A percentile compares a stretch with the other conserved stretches of the same genome.
phyloP scores from a whole-genome alignment of 2,329 filamentous ascomycete genomes.

The Aureobasidium sp. region DNA sequence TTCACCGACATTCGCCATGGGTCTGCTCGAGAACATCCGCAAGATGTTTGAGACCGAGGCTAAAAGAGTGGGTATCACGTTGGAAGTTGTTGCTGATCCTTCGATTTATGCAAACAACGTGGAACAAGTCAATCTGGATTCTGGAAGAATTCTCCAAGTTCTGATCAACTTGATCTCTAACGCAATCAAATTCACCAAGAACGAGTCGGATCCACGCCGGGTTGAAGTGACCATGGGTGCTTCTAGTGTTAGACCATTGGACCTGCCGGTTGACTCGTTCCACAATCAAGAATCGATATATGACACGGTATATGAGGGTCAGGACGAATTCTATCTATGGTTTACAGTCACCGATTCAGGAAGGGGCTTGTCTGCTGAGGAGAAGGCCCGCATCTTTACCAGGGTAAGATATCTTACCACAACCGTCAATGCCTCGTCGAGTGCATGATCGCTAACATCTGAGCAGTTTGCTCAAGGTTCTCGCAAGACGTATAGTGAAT shows the following conservation, averaged over 20 bases:
- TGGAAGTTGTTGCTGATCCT: constrained; percentile 27
- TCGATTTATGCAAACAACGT: constrained; percentile 32
- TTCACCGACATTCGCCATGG: constrained; percentile 29
- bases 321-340: constrained; percentile 29
- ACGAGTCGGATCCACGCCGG: constrained; percentile 28
- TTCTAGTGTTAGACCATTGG: constrained; percentile 26
- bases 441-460: neutral
- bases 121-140: constrained; percentile 21
- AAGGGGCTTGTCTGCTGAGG: constrained; percentile 28
- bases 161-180: constrained; percentile 25
- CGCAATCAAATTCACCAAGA: constrained; percentile 41
- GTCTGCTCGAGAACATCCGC: constrained; percentile 31
- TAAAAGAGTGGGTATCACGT: constrained; percentile 27
- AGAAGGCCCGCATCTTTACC: constrained; percentile 49
- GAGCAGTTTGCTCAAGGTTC: constrained; percentile 59
- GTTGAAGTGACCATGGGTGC: constrained; percentile 36
- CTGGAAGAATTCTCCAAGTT: constrained; percentile 27
- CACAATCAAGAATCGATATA: constrained; percentile 19
- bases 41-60: constrained; percentile 35
- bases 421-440: neutral
- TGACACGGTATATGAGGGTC: constrained; percentile 32
- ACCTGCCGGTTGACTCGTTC: constrained; percentile 26
- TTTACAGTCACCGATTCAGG: constrained; percentile 32
- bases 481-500: constrained; percentile 59
- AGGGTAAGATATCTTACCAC: constrained; percentile 1